Conservation (phyloP, 768 basidiomycete genomes). For the Agaricus sinodeliciosus region DNA sequence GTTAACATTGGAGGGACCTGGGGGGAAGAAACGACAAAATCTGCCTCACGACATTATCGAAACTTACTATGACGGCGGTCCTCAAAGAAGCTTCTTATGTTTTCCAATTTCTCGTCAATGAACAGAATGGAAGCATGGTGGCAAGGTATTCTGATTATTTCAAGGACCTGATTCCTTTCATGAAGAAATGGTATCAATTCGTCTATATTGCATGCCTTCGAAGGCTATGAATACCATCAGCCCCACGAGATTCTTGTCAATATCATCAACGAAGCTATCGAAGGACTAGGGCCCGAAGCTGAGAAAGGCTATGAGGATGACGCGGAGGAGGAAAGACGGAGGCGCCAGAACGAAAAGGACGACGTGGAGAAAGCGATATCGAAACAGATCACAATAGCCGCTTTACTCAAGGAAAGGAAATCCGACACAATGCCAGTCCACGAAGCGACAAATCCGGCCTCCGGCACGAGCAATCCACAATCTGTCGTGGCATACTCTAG, state of each 20-base stretch:
- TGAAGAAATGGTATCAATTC: not conserved
- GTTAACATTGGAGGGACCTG: not conserved
- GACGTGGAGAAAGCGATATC: not conserved
- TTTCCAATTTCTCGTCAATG: too few species aligned
- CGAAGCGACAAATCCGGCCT: too few species aligned
- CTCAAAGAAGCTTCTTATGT: too few species aligned
- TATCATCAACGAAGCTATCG: not conserved
- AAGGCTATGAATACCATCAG: not conserved
- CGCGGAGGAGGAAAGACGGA: not conserved
- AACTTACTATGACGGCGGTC: not conserved
- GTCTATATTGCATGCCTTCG: not conserved
- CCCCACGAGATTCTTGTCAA: not conserved
- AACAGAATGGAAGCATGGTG: too few species aligned
- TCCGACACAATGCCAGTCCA: too few species aligned
- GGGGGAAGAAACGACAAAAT: not conserved
- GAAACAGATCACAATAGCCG: not conserved
- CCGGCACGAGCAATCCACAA: too few species aligned
- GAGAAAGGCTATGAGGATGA: not conserved
- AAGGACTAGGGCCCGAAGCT: not conserved
- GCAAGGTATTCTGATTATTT: not conserved
- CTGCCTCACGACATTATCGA: not conserved
- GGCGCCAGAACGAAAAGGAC: not conserved
- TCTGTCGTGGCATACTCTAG: too few species aligned
- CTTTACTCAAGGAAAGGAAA: not conserved
- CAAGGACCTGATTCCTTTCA: not conserved